Evolutionary conservation across 768 basidiomycete genomes (phyloP).

Genomic region (Strobilomyces dryophilus): DNA sequence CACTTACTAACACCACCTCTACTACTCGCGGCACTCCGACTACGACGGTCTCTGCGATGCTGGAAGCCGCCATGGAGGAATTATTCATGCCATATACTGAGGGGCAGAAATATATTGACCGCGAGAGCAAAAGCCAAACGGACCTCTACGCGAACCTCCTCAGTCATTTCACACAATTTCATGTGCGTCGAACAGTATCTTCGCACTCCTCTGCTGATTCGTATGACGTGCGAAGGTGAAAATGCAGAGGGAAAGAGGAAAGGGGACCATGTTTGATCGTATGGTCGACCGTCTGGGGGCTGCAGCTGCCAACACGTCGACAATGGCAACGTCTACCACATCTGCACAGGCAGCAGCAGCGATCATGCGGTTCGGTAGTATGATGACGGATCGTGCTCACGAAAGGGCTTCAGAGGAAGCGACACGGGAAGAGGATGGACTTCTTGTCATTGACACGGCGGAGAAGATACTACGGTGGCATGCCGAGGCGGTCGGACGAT

Average conservation of each 20-base stretch:
- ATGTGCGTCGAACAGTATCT: slow-evolving; percentile 46
- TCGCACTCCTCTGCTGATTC: slow-evolving; percentile 3
- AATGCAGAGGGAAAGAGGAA: slow-evolving; percentile 54
- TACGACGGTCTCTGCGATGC: slow-evolving; percentile 67
- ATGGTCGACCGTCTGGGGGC: slow-evolving; percentile 84
- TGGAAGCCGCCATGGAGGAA: slow-evolving; percentile 96
- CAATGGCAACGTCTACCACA: slow-evolving; percentile 56
- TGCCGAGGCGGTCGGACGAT: slow-evolving; percentile 93
- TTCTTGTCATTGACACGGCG: slow-evolving; percentile 67
- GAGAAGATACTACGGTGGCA: slow-evolving; percentile 97
- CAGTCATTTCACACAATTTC: slow-evolving; percentile 77
- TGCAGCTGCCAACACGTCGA: slow-evolving; percentile 62
- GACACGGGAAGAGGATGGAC: slow-evolving; percentile 75
- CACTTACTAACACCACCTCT: slow-evolving; percentile 40
- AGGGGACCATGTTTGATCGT: slow-evolving; percentile 81
- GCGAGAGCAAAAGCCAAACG: slow-evolving; percentile 79
- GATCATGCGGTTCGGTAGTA: slow-evolving; percentile 86
- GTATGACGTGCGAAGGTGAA: slow-evolving; percentile 40
- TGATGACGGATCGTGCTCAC: slow-evolving; percentile 48
- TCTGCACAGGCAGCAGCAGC: slow-evolving; percentile 86
- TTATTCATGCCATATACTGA: slow-evolving; percentile 93
- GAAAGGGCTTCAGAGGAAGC: slow-evolving; percentile 65
- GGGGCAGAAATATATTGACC: slow-evolving; percentile 86
- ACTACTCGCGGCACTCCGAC: slow-evolving; percentile 41
- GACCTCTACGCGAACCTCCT: slow-evolving; percentile 75